These are phyloP conservation scores for Hymenoscyphus scutula DNA, from an alignment of 2,329 filamentous ascomycete genomes.

Conservation along the genomic window DNA sequence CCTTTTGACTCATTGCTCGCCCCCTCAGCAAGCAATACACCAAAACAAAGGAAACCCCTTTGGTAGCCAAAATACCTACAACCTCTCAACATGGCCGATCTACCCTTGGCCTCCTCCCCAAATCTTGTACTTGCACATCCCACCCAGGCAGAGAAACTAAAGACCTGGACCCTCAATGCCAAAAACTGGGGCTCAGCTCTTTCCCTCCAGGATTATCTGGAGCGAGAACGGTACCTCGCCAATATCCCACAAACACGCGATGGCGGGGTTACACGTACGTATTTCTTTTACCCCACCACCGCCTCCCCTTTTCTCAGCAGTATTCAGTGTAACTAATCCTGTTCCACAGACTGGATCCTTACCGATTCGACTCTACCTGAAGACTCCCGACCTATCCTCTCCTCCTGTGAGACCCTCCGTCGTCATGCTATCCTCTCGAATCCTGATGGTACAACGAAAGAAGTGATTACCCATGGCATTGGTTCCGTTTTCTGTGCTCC, in stretches of 20 bases:
- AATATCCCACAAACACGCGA: conserved; percentile 56
- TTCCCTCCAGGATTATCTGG: conserved; percentile 53
- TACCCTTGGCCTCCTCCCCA: conserved; percentile 31
- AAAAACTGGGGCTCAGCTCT: conserved; percentile 59
- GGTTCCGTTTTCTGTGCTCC: conserved; percentile 76
- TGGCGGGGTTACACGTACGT: conserved; percentile 47
- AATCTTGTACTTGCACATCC: conserved; percentile 53
- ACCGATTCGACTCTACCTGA: conserved; percentile 45
- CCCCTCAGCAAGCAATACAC: background rate
- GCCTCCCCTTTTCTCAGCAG: background rate
- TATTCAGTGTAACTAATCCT: background rate
- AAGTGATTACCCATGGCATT: conserved; percentile 69
- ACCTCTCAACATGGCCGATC: conserved; percentile 13
- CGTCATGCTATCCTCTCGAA: conserved; percentile 54
- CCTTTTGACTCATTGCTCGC: background rate
- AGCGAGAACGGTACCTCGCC: conserved; percentile 56
- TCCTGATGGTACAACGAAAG: conserved; percentile 42
- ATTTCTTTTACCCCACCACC: background rate
- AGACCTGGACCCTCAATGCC: conserved; percentile 56
- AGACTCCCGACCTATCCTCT: conserved; percentile 52
- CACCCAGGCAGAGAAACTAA: conserved; percentile 52
- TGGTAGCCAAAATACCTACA: conserved; percentile 3
- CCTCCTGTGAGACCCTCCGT: conserved; percentile 62
- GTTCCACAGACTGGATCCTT: conserved; percentile 55
- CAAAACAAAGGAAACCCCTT: background rate